Percentiles rank a stretch among this genome's conserved stretches.
Conservation (phyloP, 1,284 basidiomycete species). For the Tilletia setariae region DNA sequence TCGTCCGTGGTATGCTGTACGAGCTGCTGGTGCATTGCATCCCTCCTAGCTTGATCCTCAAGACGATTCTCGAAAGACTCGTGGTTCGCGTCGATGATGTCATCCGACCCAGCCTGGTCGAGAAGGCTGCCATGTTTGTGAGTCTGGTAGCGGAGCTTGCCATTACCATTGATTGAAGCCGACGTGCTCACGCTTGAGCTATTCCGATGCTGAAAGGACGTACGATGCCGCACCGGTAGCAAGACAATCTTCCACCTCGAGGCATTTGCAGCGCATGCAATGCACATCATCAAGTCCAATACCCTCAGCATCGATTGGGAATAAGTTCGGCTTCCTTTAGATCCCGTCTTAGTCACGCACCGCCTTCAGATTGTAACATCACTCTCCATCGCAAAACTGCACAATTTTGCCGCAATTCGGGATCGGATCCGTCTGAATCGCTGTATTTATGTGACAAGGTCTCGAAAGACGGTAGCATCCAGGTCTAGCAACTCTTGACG, state of each 20-base stretch:
- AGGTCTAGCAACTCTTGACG: background rate
- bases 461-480: background rate
- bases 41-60: conserved; percentile 67
- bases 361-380: background rate
- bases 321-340: background rate
- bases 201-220: conserved; percentile 59
- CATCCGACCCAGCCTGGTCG: conserved; percentile 38
- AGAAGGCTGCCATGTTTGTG: conserved; percentile 81
- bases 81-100: conserved; percentile 71
- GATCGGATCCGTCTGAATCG: too few relatives aligned
- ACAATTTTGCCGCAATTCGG: background rate
- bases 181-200: background rate
- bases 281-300: conserved; percentile 26
- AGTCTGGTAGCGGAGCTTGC: conserved; percentile 44
- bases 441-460: background rate
- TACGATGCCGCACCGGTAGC: conserved; percentile 42
- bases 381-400: background rate
- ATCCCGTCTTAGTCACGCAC: background rate
- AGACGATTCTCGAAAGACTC: conserved; percentile 67
- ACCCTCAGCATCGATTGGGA: conserved; percentile 13
- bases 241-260: conserved; percentile 53
- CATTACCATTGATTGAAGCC: background rate
- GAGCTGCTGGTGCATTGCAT: conserved; percentile 96
- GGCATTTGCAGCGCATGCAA: conserved; percentile 51
- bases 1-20: conserved; percentile 87